Percentiles rank a stretch among this genome's conserved stretches.
These are phyloP conservation scores for Hippophae gyantsensis DNA, from an alignment of 306 rosid species.

Conservation along the genomic window DNA sequence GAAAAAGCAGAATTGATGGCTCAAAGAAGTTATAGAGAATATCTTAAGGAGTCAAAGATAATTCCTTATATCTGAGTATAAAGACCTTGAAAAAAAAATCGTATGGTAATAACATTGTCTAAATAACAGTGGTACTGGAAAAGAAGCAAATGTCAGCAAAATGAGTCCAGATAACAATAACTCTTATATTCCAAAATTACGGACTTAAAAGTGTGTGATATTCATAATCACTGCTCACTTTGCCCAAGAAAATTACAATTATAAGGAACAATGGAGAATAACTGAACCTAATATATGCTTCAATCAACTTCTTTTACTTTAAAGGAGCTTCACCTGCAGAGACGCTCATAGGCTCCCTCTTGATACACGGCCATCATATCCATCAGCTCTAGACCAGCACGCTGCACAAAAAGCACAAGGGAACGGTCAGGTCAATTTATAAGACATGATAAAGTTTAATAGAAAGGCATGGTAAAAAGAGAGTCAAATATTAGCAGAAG, in stretches of 20 bases:
- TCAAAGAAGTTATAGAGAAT: too few species aligned
- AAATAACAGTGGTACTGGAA: too few species aligned
- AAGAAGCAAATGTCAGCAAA: too few species aligned
- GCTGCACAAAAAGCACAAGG: conserved; percentile 29
- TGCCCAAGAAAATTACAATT: neutral
- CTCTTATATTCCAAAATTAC: too few species aligned
- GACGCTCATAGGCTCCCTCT: conserved; percentile 97
- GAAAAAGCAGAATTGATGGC: too few species aligned
- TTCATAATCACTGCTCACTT: neutral
- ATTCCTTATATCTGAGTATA: too few species aligned
- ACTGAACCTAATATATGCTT: neutral
- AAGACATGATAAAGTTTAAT: neutral
- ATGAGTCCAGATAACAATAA: too few species aligned
- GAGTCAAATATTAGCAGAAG: neutral
- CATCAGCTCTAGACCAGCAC: conserved; percentile 95
- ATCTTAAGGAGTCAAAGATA: too few species aligned
- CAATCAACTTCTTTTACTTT: neutral
- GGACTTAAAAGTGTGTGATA: too few species aligned
- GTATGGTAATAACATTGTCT: too few species aligned
- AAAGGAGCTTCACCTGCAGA: conserved; percentile 63
- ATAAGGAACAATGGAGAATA: neutral
- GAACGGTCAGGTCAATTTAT: neutral
- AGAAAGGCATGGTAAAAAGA: neutral
- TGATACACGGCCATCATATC: conserved; percentile 98
- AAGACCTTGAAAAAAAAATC: too few species aligned